phyloP scores from a whole-genome alignment of 495 filamentous ascomycete species.

The Cercophora scortea region DNA sequence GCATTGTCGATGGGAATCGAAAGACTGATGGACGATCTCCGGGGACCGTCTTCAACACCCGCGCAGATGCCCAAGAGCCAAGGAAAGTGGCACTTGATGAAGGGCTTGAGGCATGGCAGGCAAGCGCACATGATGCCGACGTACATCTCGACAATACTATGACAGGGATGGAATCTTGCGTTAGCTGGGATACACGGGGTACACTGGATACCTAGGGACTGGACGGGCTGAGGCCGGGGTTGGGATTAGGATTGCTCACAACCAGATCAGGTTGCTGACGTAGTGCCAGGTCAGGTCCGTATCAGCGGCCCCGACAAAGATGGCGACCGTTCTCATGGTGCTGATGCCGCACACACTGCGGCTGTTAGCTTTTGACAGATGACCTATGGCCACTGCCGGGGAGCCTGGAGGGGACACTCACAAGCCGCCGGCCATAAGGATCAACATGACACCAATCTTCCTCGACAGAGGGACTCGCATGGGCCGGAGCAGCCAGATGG shows the following conservation, averaged over 20 bases:
- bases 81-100: conserved; percentile 11
- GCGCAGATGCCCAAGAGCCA: not conserved
- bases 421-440: conserved; percentile 22
- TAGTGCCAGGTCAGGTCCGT: conserved; percentile 17
- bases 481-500: conserved; percentile 16
- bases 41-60: not conserved
- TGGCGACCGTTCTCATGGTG: conserved; percentile 10
- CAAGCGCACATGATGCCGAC: conserved; percentile 19
- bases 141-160: conserved; percentile 19
- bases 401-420: conserved; percentile 4
- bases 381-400: not conserved
- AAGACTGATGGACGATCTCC: too few relatives aligned
- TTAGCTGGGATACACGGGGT: not conserved
- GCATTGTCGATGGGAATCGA: too few relatives aligned
- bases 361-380: not conserved
- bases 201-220: not conserved
- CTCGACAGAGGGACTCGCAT: conserved; percentile 4
- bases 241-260: conserved; percentile 10
- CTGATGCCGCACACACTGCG: conserved; percentile 16
- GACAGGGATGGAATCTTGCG: not conserved
- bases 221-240: too few relatives aligned
- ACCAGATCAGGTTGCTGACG: conserved; percentile 19
- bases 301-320: conserved; percentile 1
- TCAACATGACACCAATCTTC: conserved; percentile 18
- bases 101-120: conserved; percentile 15